Base-by-base conservation (phyloP, 2,329 filamentous ascomycete species). In the Basipetospora chlamydospora region DNA sequence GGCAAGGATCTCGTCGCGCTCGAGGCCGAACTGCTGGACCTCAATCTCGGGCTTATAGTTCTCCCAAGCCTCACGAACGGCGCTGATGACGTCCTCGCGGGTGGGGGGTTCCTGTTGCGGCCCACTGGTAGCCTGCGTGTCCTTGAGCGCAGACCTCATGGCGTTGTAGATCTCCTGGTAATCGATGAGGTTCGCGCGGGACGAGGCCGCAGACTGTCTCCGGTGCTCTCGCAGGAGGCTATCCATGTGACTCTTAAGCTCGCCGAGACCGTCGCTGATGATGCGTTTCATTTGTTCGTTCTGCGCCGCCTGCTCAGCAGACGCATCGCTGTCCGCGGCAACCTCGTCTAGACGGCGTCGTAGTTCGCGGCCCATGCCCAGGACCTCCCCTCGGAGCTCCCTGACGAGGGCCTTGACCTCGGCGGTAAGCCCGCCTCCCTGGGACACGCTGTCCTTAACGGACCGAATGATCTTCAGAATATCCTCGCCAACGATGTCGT, bases 41-140 rank as follows among this genome's bases (percentile, higher is more conserved):
- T 93, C 80, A 35, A 94, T 85, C 47, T 95, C 85, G 1, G 88
- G 88, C 57, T 93, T 93, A 59, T 93, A 93, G 37, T 77, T 83
- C 51, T 95, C 88, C 75, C 86, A 93, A 1, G 87, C 88, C 46
- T 94, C 86, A 46, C 78, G 77, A 11, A 96, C 81, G 3, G 87
- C 86, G 20, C 81, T 71, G 2, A 96, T 70, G 25, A 96, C 83
- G 40, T 92, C 84, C 33, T 94, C 84, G 45, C 81, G 74, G 47
- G 76, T 78, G 3, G 52, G 58, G 35, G 64, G 54, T 45, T 66
- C 57, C 21, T 54, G 57, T 4, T 29, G 16, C 6, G 26, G 34
- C 12, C 30, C 30, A 13, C 22, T 10, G 4, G 16, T 21, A 3
- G 63, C 61, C 39, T 74, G 64, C 5, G 72, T 66, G 46, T 81